These are phyloP conservation scores for Coniosporium apollinis DNA, from an alignment of 495 filamentous ascomycete genomes.

Conservation along the genomic window DNA sequence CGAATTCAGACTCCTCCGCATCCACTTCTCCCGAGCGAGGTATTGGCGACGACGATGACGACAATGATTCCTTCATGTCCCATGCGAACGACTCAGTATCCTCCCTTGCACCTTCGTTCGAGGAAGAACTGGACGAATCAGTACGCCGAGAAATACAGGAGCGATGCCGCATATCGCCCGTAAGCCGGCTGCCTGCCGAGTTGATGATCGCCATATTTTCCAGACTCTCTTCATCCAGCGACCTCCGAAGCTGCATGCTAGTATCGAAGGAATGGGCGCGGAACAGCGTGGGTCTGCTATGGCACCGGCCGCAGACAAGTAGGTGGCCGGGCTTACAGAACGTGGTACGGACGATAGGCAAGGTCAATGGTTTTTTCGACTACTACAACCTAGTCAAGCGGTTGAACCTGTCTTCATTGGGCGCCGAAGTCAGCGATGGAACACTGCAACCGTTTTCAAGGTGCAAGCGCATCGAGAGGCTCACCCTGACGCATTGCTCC, in stretches of 20 bases:
- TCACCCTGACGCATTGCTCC: constrained; percentile 84
- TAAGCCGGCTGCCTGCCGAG: constrained; percentile 78
- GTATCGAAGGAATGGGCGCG: constrained; percentile 85
- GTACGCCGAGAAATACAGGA: constrained; percentile 59
- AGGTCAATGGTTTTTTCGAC: constrained; percentile 54
- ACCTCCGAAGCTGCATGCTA: constrained; percentile 77
- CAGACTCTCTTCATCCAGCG: constrained; percentile 51
- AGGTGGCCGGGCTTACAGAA: constrained; percentile 62
- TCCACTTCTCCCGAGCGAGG: constrained; percentile 71
- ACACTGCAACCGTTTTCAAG: constrained; percentile 63
- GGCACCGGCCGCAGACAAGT: constrained; percentile 84
- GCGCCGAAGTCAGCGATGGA: constrained; percentile 67
- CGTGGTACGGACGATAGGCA: constrained; percentile 59
- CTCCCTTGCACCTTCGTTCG: constrained; percentile 44
- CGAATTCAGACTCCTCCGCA: constrained; percentile 48
- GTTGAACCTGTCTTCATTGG: constrained; percentile 71
- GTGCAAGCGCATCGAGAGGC: constrained; percentile 82
- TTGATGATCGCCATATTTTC: constrained; percentile 85
- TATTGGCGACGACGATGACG: constrained; percentile 62
- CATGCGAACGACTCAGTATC: constrained; percentile 80
- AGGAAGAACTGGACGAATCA: constrained; percentile 20
- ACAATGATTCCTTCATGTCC: constrained; percentile 73
- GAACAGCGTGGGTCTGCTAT: constrained; percentile 83
- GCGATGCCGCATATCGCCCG: constrained; percentile 44
- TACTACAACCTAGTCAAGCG: constrained; percentile 81